Base-by-base conservation (phyloP, 345 rosid genomes). In the Hypericum perforatum region DNA sequence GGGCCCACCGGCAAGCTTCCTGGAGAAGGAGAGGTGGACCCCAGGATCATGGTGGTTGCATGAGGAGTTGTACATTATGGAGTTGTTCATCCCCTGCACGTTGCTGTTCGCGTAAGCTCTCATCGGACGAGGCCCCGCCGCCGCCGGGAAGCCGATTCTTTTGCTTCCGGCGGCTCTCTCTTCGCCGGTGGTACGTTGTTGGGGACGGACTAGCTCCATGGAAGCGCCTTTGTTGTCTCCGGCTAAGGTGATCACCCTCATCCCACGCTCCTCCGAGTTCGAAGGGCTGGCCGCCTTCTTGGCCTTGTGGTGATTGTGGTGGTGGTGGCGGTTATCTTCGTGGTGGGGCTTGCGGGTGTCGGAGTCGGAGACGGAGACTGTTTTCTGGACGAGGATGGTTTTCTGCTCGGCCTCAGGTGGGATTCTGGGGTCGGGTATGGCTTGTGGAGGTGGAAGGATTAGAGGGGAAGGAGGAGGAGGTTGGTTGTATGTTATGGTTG, bases 181-280 rank as follows among this genome's bases (percentile, higher is more conserved):
- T 47, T 73, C 32, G 32, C 2, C 59, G 29, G 61, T 69, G 0
- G 38, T 49, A 11, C 65, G 29, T 44, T 62, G 67, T 22, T 62
- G 49, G 6, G 96, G 80, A 3, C 56, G 66, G 56, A 68, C 53
- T 6, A 92, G 61, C 72, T 83, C 88, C 98, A 92, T 92, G 44
- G 60, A 49, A 39, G 98, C 98, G 6, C 98, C 98, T 70, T 68
- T 82, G 78, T 92, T 92, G 48, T 88, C 90, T 6, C 98, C 96
- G 9, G 96, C 84, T 48, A 92, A 70, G 54, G 94, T 92, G 14
- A 92, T 78, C 39, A 88, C 70, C 63, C 78, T 71, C 65, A 75
- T 49, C 7, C 84, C 71, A 3, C 11, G 2, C 32, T 22, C 32
- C 32, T 22, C 32, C 2, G 32, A 22, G 32, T 22, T 4, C 32